Evolutionary conservation across 768 basidiomycete species (phyloP), one percentile per base, ranked within the genome.

Genomic region (Psilocybe azurescens): DNA sequence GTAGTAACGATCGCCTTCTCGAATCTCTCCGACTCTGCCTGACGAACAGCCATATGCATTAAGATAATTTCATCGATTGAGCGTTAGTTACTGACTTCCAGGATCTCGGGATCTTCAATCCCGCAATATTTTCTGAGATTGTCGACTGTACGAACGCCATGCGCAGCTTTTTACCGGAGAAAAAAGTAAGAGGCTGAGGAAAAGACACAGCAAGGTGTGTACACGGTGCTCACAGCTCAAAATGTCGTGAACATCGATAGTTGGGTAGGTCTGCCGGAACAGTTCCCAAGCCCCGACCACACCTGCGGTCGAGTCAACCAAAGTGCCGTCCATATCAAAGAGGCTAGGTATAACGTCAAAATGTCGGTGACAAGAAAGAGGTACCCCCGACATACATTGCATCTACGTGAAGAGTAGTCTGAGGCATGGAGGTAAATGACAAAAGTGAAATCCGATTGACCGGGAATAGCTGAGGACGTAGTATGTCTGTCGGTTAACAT

Each of bases 261-360:
- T 73, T 3, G 89, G 87, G 72, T 95, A 95, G 60, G 83, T 81
- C 69, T 86, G 71, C 53, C 83, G 83, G 75, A 94, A 95, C n/a
- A 79, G 75, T 56, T 88, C 79, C 95, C 95, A 96, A 38, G 93
- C 93, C 29, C 89, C 91, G 29, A 85, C 77, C 33, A 96, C 93
- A 47, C 91, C 93, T 32, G 86, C 85, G 9, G 91, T 94, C 18
- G 92, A 94, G 71, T 95, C 91, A 65, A 91, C 82, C 54, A 92
- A 79, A 36, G 91, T 94, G 58, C 90, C 90, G 71, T 93, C 91
- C 91, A 92, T 93, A 72, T 93, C 90, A 69, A 91, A 91, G 13
- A 92, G 77, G 60, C 90, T 91, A 61, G 14, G 33, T 36, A 58
- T 64, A 60, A 65, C 55, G 68, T 60, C 61, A 63, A 53, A 20